Evolutionary conservation across 495 filamentous ascomycete genomes (phyloP), one percentile per base, ranked within the genome.

Genomic region (Tuber microsphaerosporum): DNA sequence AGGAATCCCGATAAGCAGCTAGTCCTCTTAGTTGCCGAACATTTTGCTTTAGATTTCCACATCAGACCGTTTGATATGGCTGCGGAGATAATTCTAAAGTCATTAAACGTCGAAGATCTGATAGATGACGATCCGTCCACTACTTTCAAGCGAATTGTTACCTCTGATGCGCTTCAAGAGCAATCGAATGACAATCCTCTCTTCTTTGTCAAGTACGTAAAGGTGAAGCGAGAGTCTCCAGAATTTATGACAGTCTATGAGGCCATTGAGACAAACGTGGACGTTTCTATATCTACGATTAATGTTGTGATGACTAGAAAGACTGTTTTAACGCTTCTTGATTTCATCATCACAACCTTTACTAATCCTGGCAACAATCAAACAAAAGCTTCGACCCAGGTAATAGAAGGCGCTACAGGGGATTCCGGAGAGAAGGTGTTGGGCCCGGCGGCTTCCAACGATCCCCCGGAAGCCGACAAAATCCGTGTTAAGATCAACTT

Each of bases 281-380:
- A 97, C 81, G 92, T 97, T 26, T 90, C 91, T 17, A 90, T 99
- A 34, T 97, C 94, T 3, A 98, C 95, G 1, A 97, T 99, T 84
- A 97, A 98, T 83, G 84, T 99, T 37, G 89, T 99, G 65, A 93
- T 99, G 7, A 99, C 95, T 1, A 87, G 96, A 71, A 95, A 91
- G 84, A 98, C 96, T 4, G 87, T 99, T 48, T 87, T 99, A 75
- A 98, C 95, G 0, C 86, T 99, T n/a, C 85, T 99, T 73, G 95
- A 99, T 84, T 99, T 98, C 82, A 89, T 97, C 69, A 89, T 98
- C n/a, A 86, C 94, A 72, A 99, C 95, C 0, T 99, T 99, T 81
- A 92, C 95, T 8, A 92, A 90, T 79, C 90, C 90, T 39, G 88
- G 90, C 74, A 84, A 85, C 75, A 79, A 82, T 74, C 41, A 82